Evolutionary conservation across 2,329 filamentous ascomycete species (phyloP), one percentile per base, ranked within the genome.

Genomic region (Periconia sp.): DNA sequence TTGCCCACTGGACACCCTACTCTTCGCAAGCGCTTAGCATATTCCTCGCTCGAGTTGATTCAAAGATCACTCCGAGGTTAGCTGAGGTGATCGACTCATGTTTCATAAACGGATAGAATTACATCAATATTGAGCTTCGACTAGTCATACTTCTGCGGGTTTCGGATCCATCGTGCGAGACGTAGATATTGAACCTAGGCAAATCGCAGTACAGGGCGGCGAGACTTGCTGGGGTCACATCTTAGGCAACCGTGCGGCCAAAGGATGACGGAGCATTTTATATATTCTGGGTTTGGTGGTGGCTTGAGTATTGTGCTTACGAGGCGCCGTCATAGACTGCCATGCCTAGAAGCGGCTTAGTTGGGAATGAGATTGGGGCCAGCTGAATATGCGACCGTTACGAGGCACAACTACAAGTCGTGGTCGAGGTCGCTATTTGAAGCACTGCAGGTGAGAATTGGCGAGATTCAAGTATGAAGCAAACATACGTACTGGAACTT

Each of bases 161-260:
- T 15, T 23, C 20, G 23, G n/a, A 45, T 45, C 43, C 43, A 45
- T 45, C 13, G 23, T 45, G 23, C 43, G 23, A 33, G n/a, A 45
- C 14, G 15, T 3, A 37, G 3, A 13, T 37, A 37, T 37, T 13
- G 33, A 6, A 8, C 10, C 27, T 11, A 31, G 15, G 20, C 42
- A 45, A 45, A 45, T 45, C 13, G 41, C 41, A n/a, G 18, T n/a
- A n/a, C 41, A 41, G 42, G 23, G 31, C 19, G 18, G 15, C 8
- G 35, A 49, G 6, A 13, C n/a, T 42, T 20, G 46, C 31, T 17
- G 33, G 23, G 9, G 13, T 42, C 33, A n/a, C 6, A 37, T 37
- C 33, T 14, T 42, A 53, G 51, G 46, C 46, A 49, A 49, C 51
- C 51, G 35, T 53, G 51, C 48, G 41, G 46, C 46, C 43, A 46